Conservation (phyloP, 176 grass and related monocot genomes). For the Aechmea fasciata region DNA sequence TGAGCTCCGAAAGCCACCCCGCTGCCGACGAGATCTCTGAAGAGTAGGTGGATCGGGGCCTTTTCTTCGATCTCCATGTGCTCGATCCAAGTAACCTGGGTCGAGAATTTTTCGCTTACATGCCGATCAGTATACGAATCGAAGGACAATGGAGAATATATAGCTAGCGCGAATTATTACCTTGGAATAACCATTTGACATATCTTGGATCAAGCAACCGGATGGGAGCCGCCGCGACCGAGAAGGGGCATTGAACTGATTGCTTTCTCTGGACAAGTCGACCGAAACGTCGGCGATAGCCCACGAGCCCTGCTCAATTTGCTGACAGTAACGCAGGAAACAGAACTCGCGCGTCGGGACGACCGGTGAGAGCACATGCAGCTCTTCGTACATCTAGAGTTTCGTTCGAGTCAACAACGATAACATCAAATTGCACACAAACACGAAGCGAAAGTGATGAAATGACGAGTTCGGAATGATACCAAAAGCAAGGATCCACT, state of each 20-base stretch:
- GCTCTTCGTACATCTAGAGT: constrained; percentile 44
- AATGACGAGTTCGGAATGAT: not conserved
- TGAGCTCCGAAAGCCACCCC: constrained; percentile 67
- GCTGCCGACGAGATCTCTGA: constrained; percentile 52
- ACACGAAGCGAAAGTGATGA: no score
- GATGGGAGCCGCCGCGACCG: constrained; percentile 52
- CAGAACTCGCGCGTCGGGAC: constrained; percentile 23
- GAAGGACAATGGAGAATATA: no score
- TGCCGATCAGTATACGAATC: no score
- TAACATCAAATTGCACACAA: not conserved
- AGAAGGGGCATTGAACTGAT: not conserved
- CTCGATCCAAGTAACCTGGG: constrained; percentile 91
- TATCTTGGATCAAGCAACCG: constrained; percentile 52
- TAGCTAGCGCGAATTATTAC: constrained; percentile 12
- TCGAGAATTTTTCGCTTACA: no score
- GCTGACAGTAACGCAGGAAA: constrained; percentile 41
- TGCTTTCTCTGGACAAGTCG: constrained; percentile 20
- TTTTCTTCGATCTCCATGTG: constrained; percentile 81
- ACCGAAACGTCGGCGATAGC: constrained; percentile 53
- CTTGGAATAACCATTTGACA: constrained; percentile 74
- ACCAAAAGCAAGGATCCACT: constrained; percentile 41
- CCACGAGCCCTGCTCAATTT: constrained; percentile 30
- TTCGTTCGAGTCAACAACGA: not conserved
- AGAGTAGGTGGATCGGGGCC: constrained; percentile 54
- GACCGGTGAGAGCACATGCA: constrained; percentile 41